Percentiles rank a stretch among this genome's conserved stretches.
Evolutionary conservation across 805 yeast genomes (phyloP).

Genomic region (Sugiyamaella qingdaonensis): DNA sequence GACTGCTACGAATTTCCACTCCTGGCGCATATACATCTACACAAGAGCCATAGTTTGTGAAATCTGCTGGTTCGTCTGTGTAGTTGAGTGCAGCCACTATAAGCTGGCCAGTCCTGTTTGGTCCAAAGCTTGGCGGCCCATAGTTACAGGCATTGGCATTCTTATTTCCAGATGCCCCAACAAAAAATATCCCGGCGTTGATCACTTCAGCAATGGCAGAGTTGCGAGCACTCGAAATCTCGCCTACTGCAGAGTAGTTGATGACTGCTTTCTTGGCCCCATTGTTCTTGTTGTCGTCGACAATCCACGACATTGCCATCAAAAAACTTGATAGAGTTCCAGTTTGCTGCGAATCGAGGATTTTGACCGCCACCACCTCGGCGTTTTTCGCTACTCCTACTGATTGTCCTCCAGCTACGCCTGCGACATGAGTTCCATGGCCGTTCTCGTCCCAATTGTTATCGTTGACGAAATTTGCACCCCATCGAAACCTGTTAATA

Average conservation of each 20-base stretch:
- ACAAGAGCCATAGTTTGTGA: slow-evolving; percentile 93
- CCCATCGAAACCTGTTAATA: slow-evolving; percentile 82
- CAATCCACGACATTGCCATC: slow-evolving; percentile 57
- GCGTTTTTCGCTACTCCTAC: slow-evolving; percentile 61
- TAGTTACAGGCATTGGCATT: slow-evolving; percentile 87
- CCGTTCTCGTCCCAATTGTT: slow-evolving; percentile 85
- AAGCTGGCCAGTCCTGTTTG: slow-evolving; percentile 50
- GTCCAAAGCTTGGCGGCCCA: slow-evolving; percentile 63
- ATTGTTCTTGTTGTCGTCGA: slow-evolving; percentile 58
- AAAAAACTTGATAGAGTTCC: slow-evolving; percentile 57
- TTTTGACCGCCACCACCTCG: slow-evolving; percentile 55
- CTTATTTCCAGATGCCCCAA: slow-evolving; percentile 96
- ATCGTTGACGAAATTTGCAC: slow-evolving; percentile 70
- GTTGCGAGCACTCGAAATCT: slow-evolving; percentile 81
- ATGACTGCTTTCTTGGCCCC: slow-evolving; percentile 42
- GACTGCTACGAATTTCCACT: slow-evolving; percentile 67
- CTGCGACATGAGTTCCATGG: slow-evolving; percentile 97
- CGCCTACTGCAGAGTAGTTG: slow-evolving; percentile 94
- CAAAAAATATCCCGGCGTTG: slow-evolving; percentile 81
- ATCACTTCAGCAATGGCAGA: slow-evolving; percentile 88
- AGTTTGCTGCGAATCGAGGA: slow-evolving; percentile 51
- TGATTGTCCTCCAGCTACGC: slow-evolving; percentile 88
- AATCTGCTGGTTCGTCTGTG: slow-evolving; percentile 86
- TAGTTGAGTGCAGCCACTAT: slow-evolving; percentile 95
- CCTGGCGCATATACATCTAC: slow-evolving; percentile 98